Base-by-base conservation (phyloP, 768 basidiomycete species). In the Chalciporus sphaerocephalus region DNA sequence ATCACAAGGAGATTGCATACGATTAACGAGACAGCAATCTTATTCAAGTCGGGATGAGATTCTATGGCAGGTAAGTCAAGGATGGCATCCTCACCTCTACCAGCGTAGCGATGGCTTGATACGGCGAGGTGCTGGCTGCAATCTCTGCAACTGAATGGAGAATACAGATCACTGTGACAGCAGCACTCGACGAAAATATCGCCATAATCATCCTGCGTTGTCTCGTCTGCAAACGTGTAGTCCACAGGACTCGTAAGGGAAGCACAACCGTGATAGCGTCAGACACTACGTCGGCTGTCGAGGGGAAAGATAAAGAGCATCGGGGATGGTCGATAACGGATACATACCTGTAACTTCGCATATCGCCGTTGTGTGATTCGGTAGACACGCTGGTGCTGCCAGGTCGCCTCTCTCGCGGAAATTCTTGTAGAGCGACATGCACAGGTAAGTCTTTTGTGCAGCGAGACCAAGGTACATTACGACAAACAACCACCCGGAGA, bases 181-280 rank as follows among this genome's bases (percentile, higher is more conserved):
- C 28, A 32, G 12, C 38, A n/a, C 12, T 8, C 8, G 38, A 32
- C 28, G 24, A 16, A 30, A 23, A 32, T 30, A 6, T 17, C 28
- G 44, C 38, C 24, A 18, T 21, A 10, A 36, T 30, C 24, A 27
- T 38, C 28, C 46, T 41, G 35, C 24, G 46, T 28, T 39, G 25
- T 23, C 13, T 30, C 32, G 16, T 18, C 27, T 25, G 36, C 25
- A 37, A 16, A 17, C 48, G 20, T 27, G 13, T n/a, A 27, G 46
- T 30, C 36, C 24, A 42, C 33, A 30, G 25, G 24, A 39, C 32
- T 7, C 46, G 22, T 25, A 23, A 22, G 4, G 9, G 38, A 20
- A 28, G 38, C 20, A n/a, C 18, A n/a, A 18, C 27, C 18, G 22
- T 25, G 16, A 40, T 37, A 6, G 22, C 17, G 36, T 44, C 23